Evolutionary conservation across 805 yeast genomes (phyloP), one percentile per base, ranked within the genome.

Genomic region (Ogataea parapolymorpha): DNA sequence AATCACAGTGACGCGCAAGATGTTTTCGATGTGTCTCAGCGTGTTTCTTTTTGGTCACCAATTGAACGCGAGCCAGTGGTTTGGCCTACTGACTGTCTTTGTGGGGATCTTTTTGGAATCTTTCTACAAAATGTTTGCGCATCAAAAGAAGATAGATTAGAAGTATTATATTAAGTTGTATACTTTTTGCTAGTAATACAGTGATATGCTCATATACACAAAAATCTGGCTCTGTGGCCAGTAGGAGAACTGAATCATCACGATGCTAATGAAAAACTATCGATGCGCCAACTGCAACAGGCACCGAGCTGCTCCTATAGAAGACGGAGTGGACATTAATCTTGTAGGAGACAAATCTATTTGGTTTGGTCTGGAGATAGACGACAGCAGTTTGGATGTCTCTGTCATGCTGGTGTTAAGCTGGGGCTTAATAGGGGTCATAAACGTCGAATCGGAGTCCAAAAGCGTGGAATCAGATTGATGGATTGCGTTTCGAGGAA

Each of bases 1-100:
- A 29, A 91, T 95, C 13, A 93, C 98, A 0, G 97, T 93, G 8
- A 91, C 99, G 1, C 75, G 99, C 53, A 93, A 93, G 58, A 91
- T 93, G 96, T 69, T 89, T 35, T 88, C 97, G 28, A 91, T 93
- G 98, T 72, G 89, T 25, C 64, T 91, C 39, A 85, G 95, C 55
- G 96, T 93, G 37, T 61, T 87, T 3, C 66, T 91, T 48, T 91
- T 88, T 64, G 91, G 93, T n/a, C 97, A 93, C 59, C 58, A 61
- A 5, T 72, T 93, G 49, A 70, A 66, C 24, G 6, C 41, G 3
- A 62, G 68, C 7, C 98, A 93, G 65, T 85, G 96, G 89, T 26
- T 66, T 0, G 98, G 98, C 0, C 80, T 93, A 5, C 38, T 61
- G 1, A 63, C 85, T 43, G 99, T 93, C 2, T 90, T 91, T 65